phyloP scores from a whole-genome alignment of 169 alveolate species.

The Condylostoma magnum region DNA sequence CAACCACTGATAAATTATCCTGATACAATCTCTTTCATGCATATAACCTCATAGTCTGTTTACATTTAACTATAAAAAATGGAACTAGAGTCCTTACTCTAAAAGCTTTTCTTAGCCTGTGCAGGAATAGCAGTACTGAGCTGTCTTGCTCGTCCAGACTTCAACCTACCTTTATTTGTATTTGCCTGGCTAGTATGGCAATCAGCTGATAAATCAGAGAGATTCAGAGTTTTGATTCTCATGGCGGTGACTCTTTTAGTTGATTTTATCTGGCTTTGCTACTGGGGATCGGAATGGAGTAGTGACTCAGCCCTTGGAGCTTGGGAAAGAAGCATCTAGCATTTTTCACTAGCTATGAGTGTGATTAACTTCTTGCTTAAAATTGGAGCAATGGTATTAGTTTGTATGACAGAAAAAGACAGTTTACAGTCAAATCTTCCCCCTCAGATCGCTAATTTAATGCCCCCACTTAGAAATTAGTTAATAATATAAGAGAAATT shows the following conservation, averaged over 20 bases:
- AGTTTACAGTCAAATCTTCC: slow-evolving; percentile 7
- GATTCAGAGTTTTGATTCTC: slow-evolving; percentile 1
- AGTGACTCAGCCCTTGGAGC: slow-evolving; percentile 2
- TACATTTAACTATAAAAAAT: too few species aligned
- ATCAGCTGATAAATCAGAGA: slow-evolving; percentile 9
- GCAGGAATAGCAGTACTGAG: slow-evolving; percentile 26
- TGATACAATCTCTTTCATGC: too few species aligned
- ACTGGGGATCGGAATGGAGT: slow-evolving; percentile 31
- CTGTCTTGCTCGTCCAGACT: slow-evolving; percentile 31
- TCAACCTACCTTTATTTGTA: slow-evolving; percentile 31
- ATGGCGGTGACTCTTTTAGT: slow-evolving; percentile 24
- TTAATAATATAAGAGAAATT: background rate
- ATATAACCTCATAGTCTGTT: too few species aligned
- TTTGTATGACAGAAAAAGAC: slow-evolving; percentile 8
- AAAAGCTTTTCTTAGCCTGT: slow-evolving; percentile 25
- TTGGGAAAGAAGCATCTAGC: slow-evolving; percentile 33
- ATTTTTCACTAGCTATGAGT: slow-evolving; percentile 18
- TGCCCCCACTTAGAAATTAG: background rate
- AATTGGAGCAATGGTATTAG: slow-evolving; percentile 30
- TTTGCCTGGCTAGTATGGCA: slow-evolving; percentile 33
- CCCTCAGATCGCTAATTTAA: background rate
- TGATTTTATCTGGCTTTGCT: slow-evolving; percentile 33
- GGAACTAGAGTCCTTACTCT: slow-evolving; percentile 24
- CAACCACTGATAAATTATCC: too few species aligned
- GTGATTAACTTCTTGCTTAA: slow-evolving; percentile 16